These are phyloP conservation scores for Simplicillium sp. DNA, from an alignment of 2,329 filamentous ascomycete species.

Conservation along the genomic window DNA sequence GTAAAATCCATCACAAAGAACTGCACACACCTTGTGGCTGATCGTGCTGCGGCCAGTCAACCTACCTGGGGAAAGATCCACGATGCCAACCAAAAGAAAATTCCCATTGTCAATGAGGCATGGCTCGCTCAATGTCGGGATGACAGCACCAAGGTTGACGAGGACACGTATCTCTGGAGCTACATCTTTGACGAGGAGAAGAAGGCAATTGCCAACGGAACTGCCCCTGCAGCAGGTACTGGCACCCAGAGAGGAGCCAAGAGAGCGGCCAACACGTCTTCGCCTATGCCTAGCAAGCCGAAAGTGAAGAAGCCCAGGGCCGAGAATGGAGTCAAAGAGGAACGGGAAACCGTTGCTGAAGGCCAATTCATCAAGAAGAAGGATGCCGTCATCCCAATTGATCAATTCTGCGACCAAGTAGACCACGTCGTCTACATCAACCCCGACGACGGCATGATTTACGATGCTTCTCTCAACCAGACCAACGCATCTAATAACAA, in stretches of 20 bases:
- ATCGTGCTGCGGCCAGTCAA: slow-evolving; percentile 40
- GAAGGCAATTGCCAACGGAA: slow-evolving; percentile 14
- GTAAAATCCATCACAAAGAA: slow-evolving; percentile 36
- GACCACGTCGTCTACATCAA: slow-evolving; percentile 55
- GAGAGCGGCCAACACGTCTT: slow-evolving; percentile 11
- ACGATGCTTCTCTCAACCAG: slow-evolving; percentile 72
- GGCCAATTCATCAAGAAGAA: slow-evolving; percentile 37
- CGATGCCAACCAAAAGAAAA: slow-evolving; percentile 31
- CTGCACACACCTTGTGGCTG: slow-evolving; percentile 50
- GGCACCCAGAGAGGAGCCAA: slow-evolving; percentile 16
- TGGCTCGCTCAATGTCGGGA: slow-evolving; percentile 53
- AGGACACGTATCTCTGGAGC: slow-evolving; percentile 17
- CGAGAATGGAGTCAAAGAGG: slow-evolving; percentile 10
- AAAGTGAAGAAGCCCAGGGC: slow-evolving; percentile 25
- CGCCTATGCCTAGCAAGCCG: slow-evolving; percentile 24
- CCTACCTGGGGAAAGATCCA: slow-evolving; percentile 35
- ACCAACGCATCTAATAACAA: slow-evolving; percentile 63
- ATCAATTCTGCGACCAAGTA: slow-evolving; percentile 29
- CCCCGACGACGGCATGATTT: slow-evolving; percentile 51
- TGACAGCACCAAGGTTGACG: slow-evolving; percentile 13
- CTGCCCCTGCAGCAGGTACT: slow-evolving; percentile 8
- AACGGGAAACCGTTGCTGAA: slow-evolving; percentile 22
- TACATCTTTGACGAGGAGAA: slow-evolving; percentile 12
- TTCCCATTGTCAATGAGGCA: slow-evolving; percentile 47
- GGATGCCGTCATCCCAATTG: slow-evolving; percentile 38